Percentiles rank a stretch among this genome's conserved stretches.
These are phyloP conservation scores for Emergomyces orientalis DNA, from an alignment of 2,329 filamentous ascomycete species.

Conservation along the genomic window DNA sequence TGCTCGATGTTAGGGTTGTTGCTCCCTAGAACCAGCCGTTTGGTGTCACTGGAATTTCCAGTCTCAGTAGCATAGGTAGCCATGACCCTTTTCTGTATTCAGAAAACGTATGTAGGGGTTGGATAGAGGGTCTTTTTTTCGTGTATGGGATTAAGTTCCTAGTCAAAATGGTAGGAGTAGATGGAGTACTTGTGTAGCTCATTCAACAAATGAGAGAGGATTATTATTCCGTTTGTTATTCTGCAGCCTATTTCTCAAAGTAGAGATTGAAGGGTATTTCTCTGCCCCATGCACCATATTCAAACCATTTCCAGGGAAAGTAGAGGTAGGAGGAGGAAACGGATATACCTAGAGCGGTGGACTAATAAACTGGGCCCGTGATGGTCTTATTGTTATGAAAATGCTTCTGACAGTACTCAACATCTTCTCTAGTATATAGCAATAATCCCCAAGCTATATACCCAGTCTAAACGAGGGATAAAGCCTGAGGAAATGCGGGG, in stretches of 20 bases:
- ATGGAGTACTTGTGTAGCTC: no score
- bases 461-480: neutral
- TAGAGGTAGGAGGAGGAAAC: neutral
- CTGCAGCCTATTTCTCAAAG: neutral
- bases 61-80: neutral
- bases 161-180: neutral
- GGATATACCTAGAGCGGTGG: neutral
- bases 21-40: slow-evolving; percentile 9
- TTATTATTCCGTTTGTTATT: neutral
- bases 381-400: neutral
- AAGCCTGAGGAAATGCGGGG: neutral
- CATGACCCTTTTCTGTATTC: neutral
- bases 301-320: neutral
- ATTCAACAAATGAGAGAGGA: neutral
- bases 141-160: neutral
- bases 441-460: neutral
- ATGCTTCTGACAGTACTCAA: no score
- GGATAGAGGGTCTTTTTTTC: neutral
- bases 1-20: slow-evolving; percentile 15
- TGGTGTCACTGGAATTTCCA: neutral
- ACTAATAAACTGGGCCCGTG: neutral
- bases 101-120: neutral
- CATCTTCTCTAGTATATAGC: no score
- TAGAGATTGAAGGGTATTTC: neutral
- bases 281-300: neutral